phyloP scores from a whole-genome alignment of 805 yeast species.

The Kodamaea kaohsiungensis region DNA sequence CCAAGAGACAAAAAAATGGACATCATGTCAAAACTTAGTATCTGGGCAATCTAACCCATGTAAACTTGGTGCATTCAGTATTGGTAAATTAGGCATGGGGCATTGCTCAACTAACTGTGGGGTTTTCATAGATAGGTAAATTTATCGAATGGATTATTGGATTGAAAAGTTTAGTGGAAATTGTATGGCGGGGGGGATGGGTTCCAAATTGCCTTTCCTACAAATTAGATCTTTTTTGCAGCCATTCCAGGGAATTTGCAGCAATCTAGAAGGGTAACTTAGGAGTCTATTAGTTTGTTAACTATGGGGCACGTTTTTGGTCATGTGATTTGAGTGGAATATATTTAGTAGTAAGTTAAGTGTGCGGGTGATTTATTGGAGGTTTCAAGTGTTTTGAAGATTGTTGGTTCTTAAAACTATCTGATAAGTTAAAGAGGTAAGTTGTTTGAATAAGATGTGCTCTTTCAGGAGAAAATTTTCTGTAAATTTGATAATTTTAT shows the following conservation, averaged over 20 bases:
- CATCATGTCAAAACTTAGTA: neutral
- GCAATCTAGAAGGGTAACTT: neutral
- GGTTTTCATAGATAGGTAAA: neutral
- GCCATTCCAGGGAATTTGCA: neutral
- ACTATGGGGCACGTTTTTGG: neutral
- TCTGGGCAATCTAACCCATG: neutral
- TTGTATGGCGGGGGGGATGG: neutral
- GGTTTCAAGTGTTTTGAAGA: too few species aligned
- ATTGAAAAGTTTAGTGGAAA: neutral
- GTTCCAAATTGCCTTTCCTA: constrained; percentile 4
- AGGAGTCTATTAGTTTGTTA: neutral
- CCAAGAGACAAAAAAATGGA: neutral
- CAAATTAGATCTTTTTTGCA: neutral
- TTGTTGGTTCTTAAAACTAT: too few species aligned
- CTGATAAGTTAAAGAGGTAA: too few species aligned
- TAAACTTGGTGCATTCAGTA: neutral
- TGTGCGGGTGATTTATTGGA: too few species aligned
- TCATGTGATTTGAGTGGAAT: neutral
- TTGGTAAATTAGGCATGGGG: neutral
- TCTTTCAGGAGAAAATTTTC: too few species aligned
- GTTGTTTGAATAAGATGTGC: too few species aligned
- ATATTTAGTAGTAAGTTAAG: too few species aligned
- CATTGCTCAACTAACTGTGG: neutral
- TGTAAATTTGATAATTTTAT: too few species aligned
- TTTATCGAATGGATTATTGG: neutral